These are phyloP conservation scores for Phascolomyces articulosus DNA, from an alignment of 371 early-diverging fungal genomes.

Conservation along the genomic window DNA sequence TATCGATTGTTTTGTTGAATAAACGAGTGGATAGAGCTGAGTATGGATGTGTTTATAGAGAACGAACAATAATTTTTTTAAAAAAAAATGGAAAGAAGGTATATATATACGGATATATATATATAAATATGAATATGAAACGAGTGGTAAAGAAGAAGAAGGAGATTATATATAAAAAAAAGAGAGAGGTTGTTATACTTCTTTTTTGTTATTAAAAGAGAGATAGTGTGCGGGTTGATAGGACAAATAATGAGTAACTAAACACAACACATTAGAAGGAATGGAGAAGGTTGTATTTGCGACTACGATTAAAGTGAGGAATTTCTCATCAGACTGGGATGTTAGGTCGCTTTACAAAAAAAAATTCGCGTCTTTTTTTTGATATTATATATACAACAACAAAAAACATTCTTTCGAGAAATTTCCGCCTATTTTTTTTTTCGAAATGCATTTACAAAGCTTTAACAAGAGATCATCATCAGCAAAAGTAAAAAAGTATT, in stretches of 20 bases:
- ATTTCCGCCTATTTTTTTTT: background rate
- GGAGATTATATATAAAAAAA: background rate
- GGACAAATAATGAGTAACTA: background rate
- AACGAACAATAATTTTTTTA: background rate
- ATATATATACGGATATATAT: background rate
- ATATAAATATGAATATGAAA: too few relatives aligned
- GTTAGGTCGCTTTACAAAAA: slow-evolving; percentile 19
- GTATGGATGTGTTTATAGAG: too few relatives aligned
- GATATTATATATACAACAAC: background rate
- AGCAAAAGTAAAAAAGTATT: too few relatives aligned
- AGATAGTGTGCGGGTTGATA: too few relatives aligned
- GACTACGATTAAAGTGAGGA: slow-evolving; percentile 4
- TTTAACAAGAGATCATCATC: too few relatives aligned
- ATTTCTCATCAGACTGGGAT: slow-evolving; percentile 9
- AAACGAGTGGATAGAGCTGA: background rate
- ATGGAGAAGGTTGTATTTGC: background rate
- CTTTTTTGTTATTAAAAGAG: background rate
- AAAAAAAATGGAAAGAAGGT: background rate
- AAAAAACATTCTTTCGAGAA: slow-evolving; percentile 7
- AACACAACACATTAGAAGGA: background rate
- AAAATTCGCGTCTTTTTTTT: slow-evolving; percentile 7
- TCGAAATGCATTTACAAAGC: too few relatives aligned
- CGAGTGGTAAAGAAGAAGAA: background rate
- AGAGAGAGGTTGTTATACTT: background rate
- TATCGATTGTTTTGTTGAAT: background rate